Evolutionary conservation across 192 early-diverging fungal genomes (phyloP), one percentile per base, ranked within the genome.

Genomic region (Geranomyces variabilis): DNA sequence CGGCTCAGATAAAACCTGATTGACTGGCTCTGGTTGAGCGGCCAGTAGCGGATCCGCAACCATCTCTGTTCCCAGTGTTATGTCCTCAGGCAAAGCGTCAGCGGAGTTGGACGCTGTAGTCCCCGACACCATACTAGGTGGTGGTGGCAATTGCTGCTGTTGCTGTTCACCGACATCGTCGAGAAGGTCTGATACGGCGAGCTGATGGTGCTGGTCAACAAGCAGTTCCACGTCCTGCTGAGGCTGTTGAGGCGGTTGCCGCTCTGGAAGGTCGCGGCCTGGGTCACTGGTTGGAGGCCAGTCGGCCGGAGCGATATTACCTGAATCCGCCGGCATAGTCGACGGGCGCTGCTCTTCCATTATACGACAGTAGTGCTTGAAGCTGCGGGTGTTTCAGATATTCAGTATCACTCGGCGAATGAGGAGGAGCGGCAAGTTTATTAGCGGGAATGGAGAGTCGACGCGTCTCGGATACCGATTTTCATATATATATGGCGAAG

Each of bases 181-280:
- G 22, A 66, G 71, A 4, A 73, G 47, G 24, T 74, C 73, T 3
- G 64, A 36, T 19, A 41, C 57, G 14, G 34, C 73, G 19, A 74
- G 73, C 56, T 74, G 65, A 29, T 59, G 63, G 29, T 74, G 73
- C 47, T 53, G 30, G 41, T 73, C 55, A 22, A 44, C 2, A n/a
- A 66, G 46, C 8, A 73, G 61, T 49, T 73, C 71, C 21, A 33
- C 41, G 17, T 64, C 58, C 31, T 60, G 58, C 7, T 60, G 58
- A 5, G 17, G 58, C 29, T 33, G 58, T 26, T 60, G 58, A 2
- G 2, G 31, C 2, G 22, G 31, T 28, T 60, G 58, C 51, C 51
- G 21, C 51, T 55, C 51, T 14, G 36, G 36, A 41, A 10, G 36
- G 5, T 10, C 36, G 36, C 10, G 10, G 36, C 36, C 51, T 9